Evolutionary conservation across 129 eudicot species (phyloP).

Genomic region (Artemisia annua): DNA sequence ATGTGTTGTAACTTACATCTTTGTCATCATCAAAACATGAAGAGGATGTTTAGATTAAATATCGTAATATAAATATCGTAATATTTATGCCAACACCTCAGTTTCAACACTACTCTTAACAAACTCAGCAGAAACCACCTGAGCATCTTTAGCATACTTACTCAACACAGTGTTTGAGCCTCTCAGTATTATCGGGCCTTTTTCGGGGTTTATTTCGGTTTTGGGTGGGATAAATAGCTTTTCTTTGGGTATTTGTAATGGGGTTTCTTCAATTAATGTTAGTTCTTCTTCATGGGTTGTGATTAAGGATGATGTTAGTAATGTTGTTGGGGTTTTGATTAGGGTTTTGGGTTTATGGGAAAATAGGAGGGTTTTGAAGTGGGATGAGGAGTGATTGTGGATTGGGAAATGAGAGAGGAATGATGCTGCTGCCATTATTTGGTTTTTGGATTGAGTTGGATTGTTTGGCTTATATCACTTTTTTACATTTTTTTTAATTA

Average conservation of each 20-base stretch:
- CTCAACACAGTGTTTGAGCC: slow-evolving; percentile 94
- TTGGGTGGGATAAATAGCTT: slow-evolving; percentile 90
- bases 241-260: slow-evolving; percentile 57
- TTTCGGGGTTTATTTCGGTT: slow-evolving; percentile 55
- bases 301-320: slow-evolving; percentile 33
- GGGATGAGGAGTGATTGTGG: slow-evolving; percentile 33
- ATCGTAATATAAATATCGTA: too few relatives aligned
- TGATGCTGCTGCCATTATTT: slow-evolving; percentile 23
- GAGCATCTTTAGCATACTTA: slow-evolving; percentile 79
- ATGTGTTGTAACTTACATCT: too few relatives aligned
- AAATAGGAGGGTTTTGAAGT: slow-evolving; percentile 31
- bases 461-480: not conserved
- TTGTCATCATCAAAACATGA: too few relatives aligned
- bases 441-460: not conserved
- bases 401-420: slow-evolving; percentile 41
- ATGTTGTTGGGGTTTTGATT: slow-evolving; percentile 13
- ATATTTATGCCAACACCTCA: too few relatives aligned
- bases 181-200: slow-evolving; percentile 58
- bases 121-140: slow-evolving; percentile 74
- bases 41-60: too few relatives aligned
- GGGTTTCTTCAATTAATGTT: slow-evolving; percentile 31
- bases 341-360: slow-evolving; percentile 39
- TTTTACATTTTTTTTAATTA: too few relatives aligned
- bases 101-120: slow-evolving; percentile 91
- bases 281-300: slow-evolving; percentile 12